A percentile compares a stretch with the other conserved stretches of the same genome.
Conservation (phyloP, 1,284 basidiomycete species). For the Singerocomus inundabilis region DNA sequence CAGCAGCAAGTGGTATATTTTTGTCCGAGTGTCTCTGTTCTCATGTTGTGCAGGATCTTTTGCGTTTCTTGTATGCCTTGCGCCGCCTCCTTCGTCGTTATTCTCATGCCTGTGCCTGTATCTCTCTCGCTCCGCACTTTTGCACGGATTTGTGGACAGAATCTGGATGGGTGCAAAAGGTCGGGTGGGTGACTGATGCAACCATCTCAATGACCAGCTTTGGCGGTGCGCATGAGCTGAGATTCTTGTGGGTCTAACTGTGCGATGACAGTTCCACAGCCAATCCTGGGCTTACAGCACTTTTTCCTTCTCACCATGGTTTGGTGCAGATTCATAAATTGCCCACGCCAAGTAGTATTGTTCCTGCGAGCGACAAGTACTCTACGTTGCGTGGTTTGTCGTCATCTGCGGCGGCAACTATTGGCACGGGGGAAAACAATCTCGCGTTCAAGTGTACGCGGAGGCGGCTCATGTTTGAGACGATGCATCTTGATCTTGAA, state of each 20-base stretch:
- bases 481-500: slow-evolving; percentile 89
- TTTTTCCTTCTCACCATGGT: slow-evolving; percentile 85
- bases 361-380: slow-evolving; percentile 72
- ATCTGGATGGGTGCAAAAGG: slow-evolving; percentile 66
- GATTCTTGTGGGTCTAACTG: slow-evolving; percentile 1
- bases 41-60: slow-evolving; percentile 51
- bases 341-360: slow-evolving; percentile 66
- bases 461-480: slow-evolving; percentile 87
- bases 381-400: slow-evolving; percentile 75
- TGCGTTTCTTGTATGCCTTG: slow-evolving; percentile 68
- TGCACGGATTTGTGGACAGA: slow-evolving; percentile 58
- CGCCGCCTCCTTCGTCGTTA: slow-evolving; percentile 59
- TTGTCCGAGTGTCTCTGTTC: slow-evolving; percentile 4
- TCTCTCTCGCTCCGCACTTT: slow-evolving; percentile 64
- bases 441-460: slow-evolving; percentile 92
- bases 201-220: slow-evolving; percentile 77
- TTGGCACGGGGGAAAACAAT: slow-evolving; percentile 85
- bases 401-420: slow-evolving; percentile 46
- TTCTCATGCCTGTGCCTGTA: slow-evolving; percentile 60
- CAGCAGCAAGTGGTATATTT: slow-evolving; percentile 41
- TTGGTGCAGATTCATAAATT: slow-evolving; percentile 73
- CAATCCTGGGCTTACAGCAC: slow-evolving; percentile 60
- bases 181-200: slow-evolving; percentile 80
- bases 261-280: slow-evolving; percentile 40
- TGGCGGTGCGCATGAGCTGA: slow-evolving; percentile 53